Percentiles rank a stretch among this genome's conserved stretches.
Evolutionary conservation across 2,329 filamentous ascomycete genomes (phyloP).

Genomic region (Phialemoniopsis sp.): DNA sequence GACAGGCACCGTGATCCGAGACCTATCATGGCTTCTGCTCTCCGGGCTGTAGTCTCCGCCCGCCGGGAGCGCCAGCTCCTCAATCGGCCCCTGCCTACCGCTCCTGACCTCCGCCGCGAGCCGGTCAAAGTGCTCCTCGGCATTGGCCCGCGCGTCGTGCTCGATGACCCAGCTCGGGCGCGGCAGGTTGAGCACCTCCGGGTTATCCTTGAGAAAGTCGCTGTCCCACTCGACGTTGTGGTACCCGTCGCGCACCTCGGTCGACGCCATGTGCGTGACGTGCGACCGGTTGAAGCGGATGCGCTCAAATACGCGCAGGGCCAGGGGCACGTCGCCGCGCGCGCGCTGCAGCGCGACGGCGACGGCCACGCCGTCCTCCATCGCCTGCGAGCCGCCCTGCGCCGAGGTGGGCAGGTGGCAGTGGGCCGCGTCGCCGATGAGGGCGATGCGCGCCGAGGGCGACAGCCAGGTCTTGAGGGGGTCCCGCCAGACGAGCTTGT

Average conservation of each 20-base stretch:
- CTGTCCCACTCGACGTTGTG: constrained; percentile 45
- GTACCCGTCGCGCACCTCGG: constrained; percentile 43
- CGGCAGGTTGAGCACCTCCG: constrained; percentile 35
- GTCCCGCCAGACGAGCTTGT: constrained; percentile 25
- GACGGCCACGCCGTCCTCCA: constrained; percentile 34
- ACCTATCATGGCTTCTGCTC: no score
- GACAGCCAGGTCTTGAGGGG: constrained; percentile 24
- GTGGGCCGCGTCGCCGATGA: constrained; percentile 36
- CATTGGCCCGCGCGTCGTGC: no score
- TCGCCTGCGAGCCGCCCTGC: constrained; percentile 30
- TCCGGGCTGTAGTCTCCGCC: no score
- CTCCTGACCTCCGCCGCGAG: no score
- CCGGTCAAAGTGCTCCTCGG: no score
- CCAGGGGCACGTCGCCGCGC: constrained; percentile 26
- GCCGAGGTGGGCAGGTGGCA: constrained; percentile 31
- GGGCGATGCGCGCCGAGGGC: constrained; percentile 22
- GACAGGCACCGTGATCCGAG: no score
- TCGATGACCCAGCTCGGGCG: no score
- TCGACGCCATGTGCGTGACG: constrained; percentile 40
- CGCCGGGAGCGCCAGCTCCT: no score
- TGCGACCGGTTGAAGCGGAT: constrained; percentile 42
- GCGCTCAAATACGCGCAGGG: constrained; percentile 36
- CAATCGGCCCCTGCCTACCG: no score
- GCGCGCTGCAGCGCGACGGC: constrained; percentile 33
- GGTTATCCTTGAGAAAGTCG: constrained; percentile 38